Base-by-base conservation (phyloP, 805 yeast genomes). In the Saturnispora sanitii region DNA sequence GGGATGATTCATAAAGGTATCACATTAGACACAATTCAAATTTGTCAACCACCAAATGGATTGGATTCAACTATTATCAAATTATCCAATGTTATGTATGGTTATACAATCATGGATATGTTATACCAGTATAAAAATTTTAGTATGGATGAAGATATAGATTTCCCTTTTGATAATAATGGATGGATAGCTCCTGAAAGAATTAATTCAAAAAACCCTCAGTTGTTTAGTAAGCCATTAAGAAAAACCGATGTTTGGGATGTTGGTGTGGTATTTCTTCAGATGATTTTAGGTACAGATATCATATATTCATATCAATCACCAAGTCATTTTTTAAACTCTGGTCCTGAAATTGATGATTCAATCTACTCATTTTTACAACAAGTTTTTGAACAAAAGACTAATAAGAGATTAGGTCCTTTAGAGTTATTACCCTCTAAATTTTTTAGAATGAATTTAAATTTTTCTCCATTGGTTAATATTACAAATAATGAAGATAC, bases 161-260 rank as follows among this genome's bases (percentile, higher is more conserved):
- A 51, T 17, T 16, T 50, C 4, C 62, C 62, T 2, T 57, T 55
- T 46, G 52, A 51, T 8, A 44, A 48, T 12, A 22, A 66, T 64
- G 40, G 56, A 0, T 88, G 96, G 96, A 62, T 58, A 11, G 94
- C 96, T 0, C 96, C 97, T 0, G 96, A 88, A 56, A 48, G 79
- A 44, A 57, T 51, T 28, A 50, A 52, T 36, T 33, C 50, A 1
- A 51, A 50, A 9, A 54, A 47, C 25, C 31, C 42, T 1, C 35
- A 48, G 1, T 56, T 53, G 13, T 61, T 55, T 37, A 52, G 59
- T 27, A 73, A 69, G 42, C 79, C 82, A 12, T 80, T 80, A 43
- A 66, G 87, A 28, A 83, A 86, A 57, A 79, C 96, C 0, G 98
- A 92, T 63, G 81, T 92, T 8, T 92, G 97, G 97, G 83, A 83